Evolutionary conservation across 169 alveolate species (phyloP), one percentile per base, ranked within the genome.

Genomic region (Plasmodium relictum): DNA sequence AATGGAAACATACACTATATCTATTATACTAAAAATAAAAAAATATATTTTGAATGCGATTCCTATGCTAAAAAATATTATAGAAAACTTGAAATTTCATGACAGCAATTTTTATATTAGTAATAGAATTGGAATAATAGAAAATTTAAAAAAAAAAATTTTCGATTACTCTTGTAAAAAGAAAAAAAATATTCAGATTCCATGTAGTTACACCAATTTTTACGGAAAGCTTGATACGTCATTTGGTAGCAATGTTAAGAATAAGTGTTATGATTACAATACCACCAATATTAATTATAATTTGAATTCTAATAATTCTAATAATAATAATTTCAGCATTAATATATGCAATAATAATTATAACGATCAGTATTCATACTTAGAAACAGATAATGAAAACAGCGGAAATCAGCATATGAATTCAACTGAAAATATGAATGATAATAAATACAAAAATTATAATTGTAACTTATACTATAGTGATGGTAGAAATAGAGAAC

Each of bases 1-100:
- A 63, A 86, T 86, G 92, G 87, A 70, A 50, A 72, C 87, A 48
- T 86, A 70, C 62, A 86, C 92, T 42, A 71, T 86, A 44, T 86
- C 92, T 3, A 54, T 54, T 22, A 71, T 86, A 26, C 12, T 86
- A 50, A 86, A 62, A 24, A 16, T 86, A 42, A 58, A 73, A 39
- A 86, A 24, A 2, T 24, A 86, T 26, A 14, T 86, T 9, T 58
- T 86, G 18, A 71, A 72, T n/a, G 14, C 88, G 14, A 26, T 72
- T 22, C 92, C 92, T 0, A 86, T 70, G 87, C 37, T 86, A 61
- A 86, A 86, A 86, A 26, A 63, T 16, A 45, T 52, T 65, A 20
- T 86, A 59, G 18, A 71, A 24, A 12, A 37, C 7, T 12, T 86
- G 39, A n/a, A 68, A 9, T 10, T 9, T 1, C 52, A 86, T 71